These are phyloP conservation scores for Halophytophthora polymorphica DNA, from an alignment of 352 stramenopile species.

Conservation along the genomic window DNA sequence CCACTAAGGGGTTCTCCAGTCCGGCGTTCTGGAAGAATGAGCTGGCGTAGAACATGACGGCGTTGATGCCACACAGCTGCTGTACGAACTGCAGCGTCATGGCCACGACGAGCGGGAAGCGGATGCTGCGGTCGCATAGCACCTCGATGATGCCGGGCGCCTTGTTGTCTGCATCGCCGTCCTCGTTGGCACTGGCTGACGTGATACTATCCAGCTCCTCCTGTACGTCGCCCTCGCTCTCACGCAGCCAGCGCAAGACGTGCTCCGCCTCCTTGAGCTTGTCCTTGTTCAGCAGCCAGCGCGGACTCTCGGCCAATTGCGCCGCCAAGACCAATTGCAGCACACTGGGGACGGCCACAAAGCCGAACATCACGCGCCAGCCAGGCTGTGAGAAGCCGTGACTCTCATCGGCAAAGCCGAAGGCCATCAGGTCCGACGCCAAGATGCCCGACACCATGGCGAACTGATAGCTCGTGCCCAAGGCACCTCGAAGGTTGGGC, in stretches of 20 bases:
- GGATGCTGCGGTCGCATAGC: constrained; percentile 54
- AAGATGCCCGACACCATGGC: constrained; percentile 72
- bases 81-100: constrained; percentile 64
- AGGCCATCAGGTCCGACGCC: constrained; percentile 46
- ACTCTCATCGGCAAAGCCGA: constrained; percentile 56
- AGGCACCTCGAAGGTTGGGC: constrained; percentile 64
- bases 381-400: constrained; percentile 51
- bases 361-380: constrained; percentile 69
- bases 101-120: constrained; percentile 58
- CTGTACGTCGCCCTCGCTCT: constrained; percentile 72
- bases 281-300: constrained; percentile 75
- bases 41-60: constrained; percentile 80
- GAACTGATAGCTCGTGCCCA: constrained; percentile 74
- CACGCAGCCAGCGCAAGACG: constrained; percentile 59
- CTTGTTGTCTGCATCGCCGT: constrained; percentile 45
- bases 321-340: constrained; percentile 60
- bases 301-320: constrained; percentile 61
- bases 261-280: constrained; percentile 66
- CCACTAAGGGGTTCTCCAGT: constrained; percentile 61
- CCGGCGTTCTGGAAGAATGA: constrained; percentile 75
- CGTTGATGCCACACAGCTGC: constrained; percentile 75
- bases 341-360: constrained; percentile 60
- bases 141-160: constrained; percentile 67
- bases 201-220: constrained; percentile 82
- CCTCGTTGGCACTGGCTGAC: constrained; percentile 75